Evolutionary conservation across 306 rosid genomes (phyloP), one percentile per base, ranked within the genome.

Genomic region (Ziziphus jujuba): DNA sequence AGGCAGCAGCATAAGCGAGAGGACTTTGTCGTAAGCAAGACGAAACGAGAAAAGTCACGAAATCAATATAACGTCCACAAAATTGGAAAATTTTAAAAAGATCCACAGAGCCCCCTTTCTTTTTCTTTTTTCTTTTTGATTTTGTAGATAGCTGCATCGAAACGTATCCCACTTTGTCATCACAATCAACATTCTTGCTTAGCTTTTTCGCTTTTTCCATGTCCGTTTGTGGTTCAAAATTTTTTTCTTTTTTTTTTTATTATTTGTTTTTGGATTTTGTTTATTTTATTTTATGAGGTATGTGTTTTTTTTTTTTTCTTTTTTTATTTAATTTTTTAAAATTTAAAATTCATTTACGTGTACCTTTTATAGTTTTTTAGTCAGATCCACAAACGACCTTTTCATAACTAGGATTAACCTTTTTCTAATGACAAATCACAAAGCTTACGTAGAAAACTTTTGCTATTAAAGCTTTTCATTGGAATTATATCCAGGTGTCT

Each of bases 271-370:
- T 3, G 19, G 22, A 1, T 11, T 31, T 15, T 10, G 16, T 43
- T 55, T 67, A 1, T 11, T 31, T 15, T 10, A 23, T 43, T 55
- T 67, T 15, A 22, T 67, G 62, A 67, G 72, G 72, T 22, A 53
- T 10, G n/a, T 5, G 6, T 55, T 68, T 67, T 51, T 49, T 4
- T 21, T 2, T 12, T 3, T 1, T n/a, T 33, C n/a, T 52, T 12
- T 54, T 20, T 28, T 28, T 28, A 28, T 1, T n/a, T 33, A n/a
- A 34, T 12, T 54, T 20, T 28, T 28, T 28, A 28, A 28, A 28
- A 28, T 28, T 28, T 28, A 28, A 28, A 28, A 28, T 28, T 1
- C 33, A 1, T 28, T 28, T 28, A 28, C n/a, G n/a, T n/a, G n/a
- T n/a, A n/a, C n/a, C n/a, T n/a, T n/a, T n/a, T n/a, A n/a, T n/a